Base-by-base conservation (phyloP, 164 flowering plant species). In the Magnolia kwangsiensis region DNA sequence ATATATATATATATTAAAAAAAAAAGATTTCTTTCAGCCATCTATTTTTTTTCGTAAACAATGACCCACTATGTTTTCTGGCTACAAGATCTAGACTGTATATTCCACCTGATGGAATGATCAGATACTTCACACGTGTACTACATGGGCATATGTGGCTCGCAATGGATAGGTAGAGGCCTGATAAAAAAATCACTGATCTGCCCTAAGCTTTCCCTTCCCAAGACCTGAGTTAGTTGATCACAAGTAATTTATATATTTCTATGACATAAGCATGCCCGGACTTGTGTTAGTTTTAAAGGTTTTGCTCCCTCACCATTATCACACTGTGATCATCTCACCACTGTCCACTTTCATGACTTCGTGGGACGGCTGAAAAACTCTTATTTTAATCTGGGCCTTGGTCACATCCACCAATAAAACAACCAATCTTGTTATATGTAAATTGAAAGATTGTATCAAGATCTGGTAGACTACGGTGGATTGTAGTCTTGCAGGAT, bases 341-440 rank as follows among this genome's bases (percentile, higher is more conserved):
- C 20, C 45, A 18, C 50, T 29, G 58, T 50, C 23, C 65, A 65
- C 70, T 69, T 77, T 65, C 71, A 71, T 71, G 63, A 61, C 71
- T 64, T 55, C 27, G 45, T 71, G 24, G 71, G 79, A 64, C 75
- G 70, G 71, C 63, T 71, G 63, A 50, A 71, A 63, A 63, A 21
- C 11, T 61, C 61, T 55, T 61, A 59, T 70, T 63, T 71, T 63
- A 76, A 63, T 49, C 61, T 51, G 64, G 27, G 63, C 70, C 74
- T 50, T 71, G 4, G 51, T 63, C 73, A 49, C 64, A 71, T 29
- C 61, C 3, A 63, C 61, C 69, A 37, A 29, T 21, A 69, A 29
- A 71, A 23, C 69, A 63, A 11, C 20, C 66, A 13, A 69, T 76
- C 50, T n/a, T 63, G 23, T 50, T 1, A 23, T 74, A 50, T 19